Percentiles rank a stretch among this genome's conserved stretches.
Conservation (phyloP, 176 grass and related monocot species). For the Aegilops umbellulata region DNA sequence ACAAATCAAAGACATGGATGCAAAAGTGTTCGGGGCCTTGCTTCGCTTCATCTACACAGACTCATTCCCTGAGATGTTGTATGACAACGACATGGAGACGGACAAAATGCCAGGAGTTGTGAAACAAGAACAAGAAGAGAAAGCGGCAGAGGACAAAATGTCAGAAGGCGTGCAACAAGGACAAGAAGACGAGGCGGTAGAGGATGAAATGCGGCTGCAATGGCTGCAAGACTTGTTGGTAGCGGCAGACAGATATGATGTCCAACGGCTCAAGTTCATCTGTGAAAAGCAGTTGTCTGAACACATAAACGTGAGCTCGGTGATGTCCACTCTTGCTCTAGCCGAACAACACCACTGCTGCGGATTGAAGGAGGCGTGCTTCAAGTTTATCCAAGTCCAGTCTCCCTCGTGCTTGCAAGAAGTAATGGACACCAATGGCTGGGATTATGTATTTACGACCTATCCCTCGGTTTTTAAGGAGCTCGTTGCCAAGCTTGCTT, state of each 20-base stretch:
- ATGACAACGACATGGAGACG: no score
- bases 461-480: no score
- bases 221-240: no score
- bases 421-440: background rate
- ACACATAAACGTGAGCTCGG: slow-evolving; percentile 10
- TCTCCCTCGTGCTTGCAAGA: slow-evolving; percentile 5
- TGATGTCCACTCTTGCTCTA: slow-evolving; percentile 16
- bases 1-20: background rate
- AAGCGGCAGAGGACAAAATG: no score
- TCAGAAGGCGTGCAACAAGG: no score
- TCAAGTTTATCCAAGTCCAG: slow-evolving; percentile 2
- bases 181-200: no score
- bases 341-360: slow-evolving; percentile 24
- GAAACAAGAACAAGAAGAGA: no score
- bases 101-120: no score
- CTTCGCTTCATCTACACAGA: background rate
- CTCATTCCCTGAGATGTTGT: background rate
- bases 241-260: background rate
- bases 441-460: no score
- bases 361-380: slow-evolving; percentile 6
- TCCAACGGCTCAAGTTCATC: background rate
- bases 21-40: background rate
- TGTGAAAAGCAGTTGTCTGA: background rate
- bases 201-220: no score
- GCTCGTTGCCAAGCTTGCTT: no score